Conservation (phyloP, 495 filamentous ascomycete genomes). For the Lophium mytilinum region DNA sequence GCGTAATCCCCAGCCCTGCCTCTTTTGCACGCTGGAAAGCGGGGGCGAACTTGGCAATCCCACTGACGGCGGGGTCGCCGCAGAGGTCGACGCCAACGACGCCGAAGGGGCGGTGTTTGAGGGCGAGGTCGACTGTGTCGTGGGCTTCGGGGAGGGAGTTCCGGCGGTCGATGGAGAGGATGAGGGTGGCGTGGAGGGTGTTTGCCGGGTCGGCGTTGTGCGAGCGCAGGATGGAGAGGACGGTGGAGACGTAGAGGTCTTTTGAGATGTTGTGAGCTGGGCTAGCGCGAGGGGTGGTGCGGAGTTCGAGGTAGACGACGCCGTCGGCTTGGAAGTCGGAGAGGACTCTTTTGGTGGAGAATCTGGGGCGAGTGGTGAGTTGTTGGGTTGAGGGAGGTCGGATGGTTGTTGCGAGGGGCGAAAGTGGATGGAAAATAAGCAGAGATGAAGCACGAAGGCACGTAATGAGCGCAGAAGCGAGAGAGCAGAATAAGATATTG, state of each 20-base stretch:
- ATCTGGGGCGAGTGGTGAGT: slow-evolving; percentile 2
- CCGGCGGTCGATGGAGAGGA: slow-evolving; percentile 67
- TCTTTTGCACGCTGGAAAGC: slow-evolving; percentile 49
- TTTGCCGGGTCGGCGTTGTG: slow-evolving; percentile 9
- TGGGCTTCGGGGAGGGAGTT: slow-evolving; percentile 48
- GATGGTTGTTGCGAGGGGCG: background rate
- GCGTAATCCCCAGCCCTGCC: slow-evolving; percentile 51
- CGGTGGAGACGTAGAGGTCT: slow-evolving; percentile 53
- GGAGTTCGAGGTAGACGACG: slow-evolving; percentile 71
- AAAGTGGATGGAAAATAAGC: too few species aligned
- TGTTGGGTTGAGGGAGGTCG: too few species aligned
- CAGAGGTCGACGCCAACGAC: slow-evolving; percentile 77
- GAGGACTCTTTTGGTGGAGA: slow-evolving; percentile 63
- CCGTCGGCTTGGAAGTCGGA: slow-evolving; percentile 61
- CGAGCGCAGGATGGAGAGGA: slow-evolving; percentile 49
- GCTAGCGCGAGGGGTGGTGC: slow-evolving; percentile 66
- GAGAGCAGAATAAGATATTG: too few species aligned
- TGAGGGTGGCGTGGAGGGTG: slow-evolving; percentile 38
- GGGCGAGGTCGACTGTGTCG: slow-evolving; percentile 55
- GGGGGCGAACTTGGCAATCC: slow-evolving; percentile 47
- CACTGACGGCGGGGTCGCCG: slow-evolving; percentile 60
- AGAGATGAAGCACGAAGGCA: too few species aligned
- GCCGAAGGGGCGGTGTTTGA: slow-evolving; percentile 43
- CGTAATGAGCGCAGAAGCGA: background rate
- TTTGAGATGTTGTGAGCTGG: slow-evolving; percentile 46